Evolutionary conservation across 177 flowering plant genomes (phyloP).

Genomic region (Telopea speciosissima): DNA sequence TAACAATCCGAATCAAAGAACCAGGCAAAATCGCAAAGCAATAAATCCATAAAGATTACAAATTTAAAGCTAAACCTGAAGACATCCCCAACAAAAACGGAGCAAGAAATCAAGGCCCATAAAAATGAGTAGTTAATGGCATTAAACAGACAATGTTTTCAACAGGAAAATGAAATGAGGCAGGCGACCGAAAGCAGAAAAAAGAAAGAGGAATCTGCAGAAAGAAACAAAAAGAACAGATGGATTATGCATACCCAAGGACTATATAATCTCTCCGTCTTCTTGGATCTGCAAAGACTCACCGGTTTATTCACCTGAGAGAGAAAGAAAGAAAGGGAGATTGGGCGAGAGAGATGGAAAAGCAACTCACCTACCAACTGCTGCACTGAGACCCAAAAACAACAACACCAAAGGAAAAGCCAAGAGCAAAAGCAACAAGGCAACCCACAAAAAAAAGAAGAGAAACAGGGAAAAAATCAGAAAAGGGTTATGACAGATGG

Average conservation of each 20-base stretch:
- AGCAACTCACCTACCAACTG: conserved; percentile 18
- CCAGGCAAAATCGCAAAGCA: neutral
- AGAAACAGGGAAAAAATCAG: neutral
- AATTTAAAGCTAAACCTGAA: neutral
- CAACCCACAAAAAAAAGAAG: neutral
- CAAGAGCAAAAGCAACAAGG: conserved; percentile 7
- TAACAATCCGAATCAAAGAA: neutral
- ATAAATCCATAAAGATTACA: neutral
- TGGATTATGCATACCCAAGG: conserved; percentile 7
- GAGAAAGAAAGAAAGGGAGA: conserved; percentile 4
- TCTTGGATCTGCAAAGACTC: conserved; percentile 20
- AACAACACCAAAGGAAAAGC: conserved; percentile 15
- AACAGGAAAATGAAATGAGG: neutral
- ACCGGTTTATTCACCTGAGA: conserved; percentile 38
- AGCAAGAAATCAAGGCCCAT: conserved; percentile 4
- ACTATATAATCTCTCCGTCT: neutral
- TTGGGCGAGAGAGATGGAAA: neutral
- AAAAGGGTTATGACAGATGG: neutral
- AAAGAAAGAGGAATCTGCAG: neutral
- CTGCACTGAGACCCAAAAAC: conserved; percentile 14
- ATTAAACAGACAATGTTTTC: neutral
- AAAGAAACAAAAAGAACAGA: neutral
- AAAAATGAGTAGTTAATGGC: neutral
- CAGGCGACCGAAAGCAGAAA: neutral
- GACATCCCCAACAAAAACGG: neutral